phyloP scores from a whole-genome alignment of 2,329 filamentous ascomycete species.

The Aaosphaeria arxii region DNA sequence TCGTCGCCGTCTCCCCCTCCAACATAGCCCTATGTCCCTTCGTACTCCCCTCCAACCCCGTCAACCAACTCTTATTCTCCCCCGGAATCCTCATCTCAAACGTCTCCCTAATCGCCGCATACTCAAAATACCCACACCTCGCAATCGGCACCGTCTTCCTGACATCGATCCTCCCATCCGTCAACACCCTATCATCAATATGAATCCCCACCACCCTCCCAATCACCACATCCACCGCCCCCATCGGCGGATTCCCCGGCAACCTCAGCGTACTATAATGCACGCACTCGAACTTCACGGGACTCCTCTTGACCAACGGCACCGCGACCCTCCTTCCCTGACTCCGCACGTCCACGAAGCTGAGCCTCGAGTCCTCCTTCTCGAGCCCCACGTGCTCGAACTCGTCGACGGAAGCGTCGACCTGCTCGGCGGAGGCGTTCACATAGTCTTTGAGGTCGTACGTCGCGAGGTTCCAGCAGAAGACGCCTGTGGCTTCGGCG shows the following conservation, averaged over 20 bases:
- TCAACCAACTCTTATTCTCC: constrained; percentile 19
- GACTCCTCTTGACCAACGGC: constrained; percentile 54
- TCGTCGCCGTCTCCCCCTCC: no score
- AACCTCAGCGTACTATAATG: constrained; percentile 54
- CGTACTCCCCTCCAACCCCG: constrained; percentile 28
- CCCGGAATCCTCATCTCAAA: constrained; percentile 59
- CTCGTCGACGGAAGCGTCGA: constrained; percentile 52
- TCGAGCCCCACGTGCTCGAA: constrained; percentile 50
- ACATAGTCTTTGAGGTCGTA: constrained; percentile 55
- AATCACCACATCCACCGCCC: constrained; percentile 57
- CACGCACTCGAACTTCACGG: constrained; percentile 58
- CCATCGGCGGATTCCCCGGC: constrained; percentile 57
- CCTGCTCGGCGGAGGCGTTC: constrained; percentile 53
- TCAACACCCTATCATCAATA: constrained; percentile 54
- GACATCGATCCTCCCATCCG: constrained; percentile 55
- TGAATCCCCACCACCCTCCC: constrained; percentile 57
- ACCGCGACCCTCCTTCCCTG: constrained; percentile 19
- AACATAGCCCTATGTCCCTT: constrained; percentile 12
- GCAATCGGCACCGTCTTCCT: constrained; percentile 58
- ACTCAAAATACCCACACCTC: constrained; percentile 59
- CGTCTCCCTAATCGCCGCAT: constrained; percentile 53
- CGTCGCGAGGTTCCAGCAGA: constrained; percentile 60
- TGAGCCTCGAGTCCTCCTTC: constrained; percentile 44
- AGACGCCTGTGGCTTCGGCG: constrained; percentile 54
- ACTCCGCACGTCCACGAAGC: constrained; percentile 15